These are phyloP conservation scores for Glycyrrhiza uralensis DNA, from an alignment of 306 rosid genomes.

Conservation along the genomic window DNA sequence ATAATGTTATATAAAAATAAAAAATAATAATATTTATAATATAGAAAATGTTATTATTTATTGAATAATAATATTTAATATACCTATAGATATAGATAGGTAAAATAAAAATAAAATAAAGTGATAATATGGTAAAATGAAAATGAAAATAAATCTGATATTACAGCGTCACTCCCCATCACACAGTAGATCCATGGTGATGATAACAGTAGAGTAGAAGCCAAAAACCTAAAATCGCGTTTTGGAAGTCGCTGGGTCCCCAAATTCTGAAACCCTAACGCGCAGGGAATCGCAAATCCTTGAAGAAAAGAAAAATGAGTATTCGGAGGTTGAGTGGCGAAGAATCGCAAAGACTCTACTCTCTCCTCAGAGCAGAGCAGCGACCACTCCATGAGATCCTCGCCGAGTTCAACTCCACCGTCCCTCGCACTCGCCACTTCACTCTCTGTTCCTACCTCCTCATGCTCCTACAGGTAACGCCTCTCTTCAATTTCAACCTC, in stretches of 20 bases:
- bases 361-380: conserved; percentile 52
- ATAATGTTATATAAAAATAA: too few species aligned
- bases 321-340: conserved; percentile 51
- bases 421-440: conserved; percentile 56
- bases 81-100: too few species aligned
- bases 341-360: conserved; percentile 54
- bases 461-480: conserved; percentile 60
- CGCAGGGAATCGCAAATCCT: not conserved
- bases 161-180: not conserved
- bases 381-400: conserved; percentile 64
- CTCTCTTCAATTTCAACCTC: not conserved
- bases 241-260: not conserved
- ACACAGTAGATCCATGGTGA: not conserved
- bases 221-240: not conserved
- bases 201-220: not conserved
- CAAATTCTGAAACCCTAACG: conserved; percentile 24
- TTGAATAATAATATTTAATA: too few species aligned
- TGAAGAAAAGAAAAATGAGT: conserved; percentile 25
- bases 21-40: too few species aligned
- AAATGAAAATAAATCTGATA: not conserved
- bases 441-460: conserved; percentile 64
- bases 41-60: too few species aligned
- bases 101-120: not conserved
- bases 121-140: not conserved
- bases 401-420: conserved; percentile 55